phyloP scores from a whole-genome alignment of 2,329 filamentous ascomycete genomes.

The Claviceps sp. region DNA sequence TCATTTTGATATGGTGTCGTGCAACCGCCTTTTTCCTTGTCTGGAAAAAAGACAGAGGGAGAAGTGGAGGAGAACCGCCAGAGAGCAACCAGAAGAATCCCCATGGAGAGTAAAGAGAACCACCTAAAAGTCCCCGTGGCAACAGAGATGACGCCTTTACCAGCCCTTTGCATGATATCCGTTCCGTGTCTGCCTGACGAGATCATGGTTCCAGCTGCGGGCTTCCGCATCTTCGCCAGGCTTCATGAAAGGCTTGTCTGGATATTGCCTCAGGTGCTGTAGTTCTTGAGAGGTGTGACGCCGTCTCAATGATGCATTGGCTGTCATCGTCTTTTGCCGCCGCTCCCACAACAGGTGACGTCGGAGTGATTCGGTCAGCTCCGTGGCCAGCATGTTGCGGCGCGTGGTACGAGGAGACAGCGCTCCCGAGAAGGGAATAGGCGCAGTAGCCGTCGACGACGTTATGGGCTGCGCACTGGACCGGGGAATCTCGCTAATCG shows the following conservation, averaged over 20 bases:
- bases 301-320: slow-evolving; percentile 78
- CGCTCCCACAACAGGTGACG: slow-evolving; percentile 90
- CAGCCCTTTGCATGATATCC: slow-evolving; percentile 32
- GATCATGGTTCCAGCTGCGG: slow-evolving; percentile 75
- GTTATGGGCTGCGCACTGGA: slow-evolving; percentile 66
- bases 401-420: slow-evolving; percentile 85
- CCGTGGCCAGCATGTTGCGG: slow-evolving; percentile 88
- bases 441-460: slow-evolving; percentile 53
- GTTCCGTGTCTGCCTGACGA: slow-evolving; percentile 58
- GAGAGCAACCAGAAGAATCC: too few species aligned
- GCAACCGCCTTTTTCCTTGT: too few species aligned
- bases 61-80: not conserved
- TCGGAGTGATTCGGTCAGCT: slow-evolving; percentile 84
- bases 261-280: slow-evolving; percentile 73
- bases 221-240: slow-evolving; percentile 50
- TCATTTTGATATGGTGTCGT: too few species aligned
- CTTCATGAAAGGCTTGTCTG: slow-evolving; percentile 50
- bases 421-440: slow-evolving; percentile 52
- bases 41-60: too few species aligned
- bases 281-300: slow-evolving; percentile 85
- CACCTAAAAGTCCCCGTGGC: too few species aligned
- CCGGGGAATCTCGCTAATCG: slow-evolving; percentile 50
- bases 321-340: slow-evolving; percentile 83
- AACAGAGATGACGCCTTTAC: slow-evolving; percentile 14
- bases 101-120: too few species aligned